Conservation (phyloP, 208 protist genomes). For the Trypanosoma cruzi region DNA sequence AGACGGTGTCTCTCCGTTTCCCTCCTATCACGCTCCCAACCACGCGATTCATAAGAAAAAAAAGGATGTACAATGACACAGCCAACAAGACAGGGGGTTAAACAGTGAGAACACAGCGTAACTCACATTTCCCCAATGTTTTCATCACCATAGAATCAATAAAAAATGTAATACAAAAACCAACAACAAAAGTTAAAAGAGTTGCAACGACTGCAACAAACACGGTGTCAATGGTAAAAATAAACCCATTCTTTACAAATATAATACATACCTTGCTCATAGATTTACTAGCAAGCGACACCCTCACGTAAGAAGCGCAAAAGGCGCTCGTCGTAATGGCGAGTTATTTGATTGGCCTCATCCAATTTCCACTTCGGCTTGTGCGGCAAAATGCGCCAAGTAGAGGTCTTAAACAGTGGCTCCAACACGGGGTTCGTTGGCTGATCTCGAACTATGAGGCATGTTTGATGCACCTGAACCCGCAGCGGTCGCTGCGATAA, state of each 20-base stretch:
- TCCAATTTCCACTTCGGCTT: not conserved
- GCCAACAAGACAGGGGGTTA: too few species aligned
- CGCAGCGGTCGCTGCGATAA: not conserved
- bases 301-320: constrained; percentile 15
- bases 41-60: not conserved
- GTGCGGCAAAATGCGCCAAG: not conserved
- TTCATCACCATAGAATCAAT: too few species aligned
- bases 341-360: not conserved
- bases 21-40: too few species aligned
- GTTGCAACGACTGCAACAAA: too few species aligned
- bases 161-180: too few species aligned
- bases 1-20: too few species aligned
- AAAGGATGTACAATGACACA: constrained; percentile 3
- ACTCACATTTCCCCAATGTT: too few species aligned
- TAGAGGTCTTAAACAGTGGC: not conserved
- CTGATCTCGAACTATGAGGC: constrained; percentile 5
- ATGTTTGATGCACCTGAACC: constrained; percentile 1
- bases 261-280: too few species aligned
- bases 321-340: constrained; percentile 5
- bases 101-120: too few species aligned
- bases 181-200: too few species aligned
- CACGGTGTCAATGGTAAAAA: too few species aligned
- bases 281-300: not conserved
- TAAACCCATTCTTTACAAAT: too few species aligned
- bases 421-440: not conserved